Base-by-base conservation (phyloP, 2,329 filamentous ascomycete genomes). In the Clarireedia monteithiana region DNA sequence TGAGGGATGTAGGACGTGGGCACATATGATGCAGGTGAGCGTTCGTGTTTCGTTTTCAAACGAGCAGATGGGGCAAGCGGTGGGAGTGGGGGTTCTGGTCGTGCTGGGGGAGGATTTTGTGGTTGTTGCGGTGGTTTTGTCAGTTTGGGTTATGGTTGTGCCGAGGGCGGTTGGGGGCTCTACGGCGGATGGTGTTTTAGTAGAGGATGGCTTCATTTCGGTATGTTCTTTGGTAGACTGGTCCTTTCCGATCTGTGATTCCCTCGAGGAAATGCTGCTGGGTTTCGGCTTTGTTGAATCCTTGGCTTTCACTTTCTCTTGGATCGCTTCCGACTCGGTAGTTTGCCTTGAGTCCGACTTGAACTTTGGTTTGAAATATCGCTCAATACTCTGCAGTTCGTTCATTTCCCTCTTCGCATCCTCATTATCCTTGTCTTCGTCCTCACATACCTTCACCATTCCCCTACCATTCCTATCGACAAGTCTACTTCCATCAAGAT, bases 361-460 rank as follows among this genome's bases (percentile, higher is more conserved):
- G 30, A 2, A 14, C 4, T 14, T 15, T 17, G 12, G 49, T 36
- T 44, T 55, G 2, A 53, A 53, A 12, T 53, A 53, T 30, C 51
- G 26, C 34, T 60, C 61, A 6, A 81, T 69, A 17, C 73, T 74
- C 52, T 78, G 77, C 51, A 94, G 73, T 68, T 95, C 89, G 14
- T 77, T 75, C 63, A 89, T 73, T 70, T 95, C 87, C 30, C 79
- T 76, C 64, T 79, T 75, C 2, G 75, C 77, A 63, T 82, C 75
- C 17, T 75, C 72, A 54, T 86, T 24, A 39, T 80, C 76, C 2
- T 77, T 77, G 67, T 75, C 75, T 60, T 89, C 86, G 46, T 87
- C 85, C 59, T 85, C 85, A 66, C 89, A 94, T 1, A 94, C 82
- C 63, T 82, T 87, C 59, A 92, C 73, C 76, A 95, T 77, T 12